Evolutionary conservation across 768 basidiomycete genomes (phyloP), one percentile per base, ranked within the genome.

Genomic region (Pulveroboletus sp.): DNA sequence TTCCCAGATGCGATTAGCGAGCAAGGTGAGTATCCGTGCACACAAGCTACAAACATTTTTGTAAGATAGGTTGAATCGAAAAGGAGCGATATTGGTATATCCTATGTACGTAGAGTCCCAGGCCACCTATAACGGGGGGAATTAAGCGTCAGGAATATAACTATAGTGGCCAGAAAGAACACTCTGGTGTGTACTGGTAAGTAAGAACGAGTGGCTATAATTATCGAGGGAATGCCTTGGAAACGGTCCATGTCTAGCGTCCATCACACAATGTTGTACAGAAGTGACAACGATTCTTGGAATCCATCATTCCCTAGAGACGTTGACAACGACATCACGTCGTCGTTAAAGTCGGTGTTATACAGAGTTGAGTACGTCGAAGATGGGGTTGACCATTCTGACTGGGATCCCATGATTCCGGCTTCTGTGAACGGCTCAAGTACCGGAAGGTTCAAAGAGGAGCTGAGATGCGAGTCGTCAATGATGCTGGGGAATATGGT

Each of bases 281-380:
- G n/a, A 36, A 56, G 47, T 8, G 41, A 33, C 13, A 56, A 45
- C 6, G 41, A 33, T 11, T 52, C 52, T 20, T 61, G 52, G 4
- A 53, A 40, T 50, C 25, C 36, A 35, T 49, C 45, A 27, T 38
- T 46, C 16, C 43, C 23, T 17, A 47, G 45, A n/a, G n/a, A n/a
- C n/a, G n/a, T n/a, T 24, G 56, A 50, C 7, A 45, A 24, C 33
- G 42, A 50, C n/a, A 41, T 12, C 41, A 44, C 32, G 11, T 56
- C 49, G 16, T 56, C 50, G 21, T 47, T 27, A 4, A 47, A 50
- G 40, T 50, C 40, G 23, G 41, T 23, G 21, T 45, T 23, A 49
- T 56, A 53, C 7, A 63, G 42, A 19, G 47, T 14, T 39, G 58
- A 58, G 49, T 60, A 56, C 17, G 47, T 53, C 27, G 69, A 66